These are phyloP conservation scores for Stephanodiscus minutulus DNA, from an alignment of 108 stramenopile genomes.

Conservation along the genomic window DNA sequence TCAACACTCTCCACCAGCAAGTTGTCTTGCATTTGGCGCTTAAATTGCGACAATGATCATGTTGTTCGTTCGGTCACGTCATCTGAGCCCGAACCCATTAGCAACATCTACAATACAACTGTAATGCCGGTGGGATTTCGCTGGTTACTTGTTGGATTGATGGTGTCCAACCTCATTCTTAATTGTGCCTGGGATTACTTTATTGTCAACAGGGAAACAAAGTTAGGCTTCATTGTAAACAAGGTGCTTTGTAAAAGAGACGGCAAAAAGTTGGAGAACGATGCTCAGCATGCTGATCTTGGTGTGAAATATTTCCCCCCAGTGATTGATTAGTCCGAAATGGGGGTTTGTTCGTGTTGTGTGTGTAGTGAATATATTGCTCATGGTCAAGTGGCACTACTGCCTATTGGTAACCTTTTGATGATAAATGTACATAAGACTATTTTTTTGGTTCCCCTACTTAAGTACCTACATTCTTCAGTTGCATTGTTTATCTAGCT, in stretches of 20 bases:
- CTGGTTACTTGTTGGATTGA: slow-evolving; percentile 48
- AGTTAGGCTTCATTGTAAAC: too few relatives aligned
- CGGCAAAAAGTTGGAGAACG: not conserved
- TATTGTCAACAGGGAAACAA: not conserved
- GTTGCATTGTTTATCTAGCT: too few relatives aligned
- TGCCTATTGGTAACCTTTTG: too few relatives aligned
- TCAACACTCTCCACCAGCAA: slow-evolving; percentile 39
- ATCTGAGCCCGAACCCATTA: slow-evolving; percentile 32
- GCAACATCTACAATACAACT: slow-evolving; percentile 52
- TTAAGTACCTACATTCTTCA: too few relatives aligned
- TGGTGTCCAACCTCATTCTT: slow-evolving; percentile 54
- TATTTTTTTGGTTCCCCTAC: too few relatives aligned
- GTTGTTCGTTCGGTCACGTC: slow-evolving; percentile 39
- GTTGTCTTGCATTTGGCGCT: slow-evolving; percentile 59
- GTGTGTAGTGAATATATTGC: not conserved
- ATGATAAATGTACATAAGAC: too few relatives aligned
- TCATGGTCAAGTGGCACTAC: not conserved
- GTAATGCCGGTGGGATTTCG: slow-evolving; percentile 37
- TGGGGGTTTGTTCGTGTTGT: not conserved
- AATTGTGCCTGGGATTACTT: slow-evolving; percentile 38
- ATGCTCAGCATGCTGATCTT: too few relatives aligned
- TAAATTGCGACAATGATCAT: slow-evolving; percentile 64
- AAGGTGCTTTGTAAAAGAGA: not conserved
- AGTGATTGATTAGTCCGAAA: not conserved
- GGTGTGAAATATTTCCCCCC: not conserved